Conservation (phyloP, 805 yeast genomes). For the Starmerella sirachaensis region DNA sequence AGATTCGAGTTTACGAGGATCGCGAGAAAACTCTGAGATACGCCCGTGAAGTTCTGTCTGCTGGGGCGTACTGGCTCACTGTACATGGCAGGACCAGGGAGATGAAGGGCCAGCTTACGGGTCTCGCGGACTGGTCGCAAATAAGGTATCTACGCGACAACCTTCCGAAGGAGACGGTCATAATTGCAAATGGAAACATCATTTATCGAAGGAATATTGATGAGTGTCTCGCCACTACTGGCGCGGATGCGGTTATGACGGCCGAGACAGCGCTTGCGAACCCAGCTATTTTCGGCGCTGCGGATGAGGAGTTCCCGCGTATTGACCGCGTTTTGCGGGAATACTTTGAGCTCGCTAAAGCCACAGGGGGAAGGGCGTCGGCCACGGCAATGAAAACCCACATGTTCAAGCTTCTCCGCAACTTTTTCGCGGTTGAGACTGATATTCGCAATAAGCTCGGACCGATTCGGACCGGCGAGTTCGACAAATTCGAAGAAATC, state of each 20-base stretch:
- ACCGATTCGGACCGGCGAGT: constrained; percentile 33
- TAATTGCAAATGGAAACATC: constrained; percentile 92
- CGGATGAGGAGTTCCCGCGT: constrained; percentile 65
- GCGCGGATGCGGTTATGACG: constrained; percentile 88
- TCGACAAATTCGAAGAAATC: constrained; percentile 42
- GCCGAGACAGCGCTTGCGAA: constrained; percentile 93
- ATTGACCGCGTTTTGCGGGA: constrained; percentile 75
- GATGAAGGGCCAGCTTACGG: constrained; percentile 94
- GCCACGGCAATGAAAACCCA: constrained; percentile 81
- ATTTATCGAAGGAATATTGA: constrained; percentile 73
- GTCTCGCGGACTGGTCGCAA: constrained; percentile 85
- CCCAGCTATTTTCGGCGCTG: constrained; percentile 74
- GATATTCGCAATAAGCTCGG: constrained; percentile 71
- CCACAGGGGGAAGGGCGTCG: constrained; percentile 56
- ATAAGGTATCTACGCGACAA: constrained; percentile 66
- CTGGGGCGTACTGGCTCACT: constrained; percentile 93
- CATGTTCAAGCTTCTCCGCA: constrained; percentile 71
- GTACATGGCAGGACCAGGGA: constrained; percentile 94
- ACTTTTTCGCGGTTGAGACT: constrained; percentile 65
- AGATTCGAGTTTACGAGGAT: constrained; percentile 79
- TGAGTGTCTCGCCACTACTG: constrained; percentile 50
- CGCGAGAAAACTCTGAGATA: constrained; percentile 72
- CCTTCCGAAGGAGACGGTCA: constrained; percentile 69
- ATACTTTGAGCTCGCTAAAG: constrained; percentile 70
- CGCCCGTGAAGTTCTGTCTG: constrained; percentile 75